Evolutionary conservation across 371 early-diverging fungal genomes (phyloP), one percentile per base, ranked within the genome.

Genomic region (Haplosporangium sp.): DNA sequence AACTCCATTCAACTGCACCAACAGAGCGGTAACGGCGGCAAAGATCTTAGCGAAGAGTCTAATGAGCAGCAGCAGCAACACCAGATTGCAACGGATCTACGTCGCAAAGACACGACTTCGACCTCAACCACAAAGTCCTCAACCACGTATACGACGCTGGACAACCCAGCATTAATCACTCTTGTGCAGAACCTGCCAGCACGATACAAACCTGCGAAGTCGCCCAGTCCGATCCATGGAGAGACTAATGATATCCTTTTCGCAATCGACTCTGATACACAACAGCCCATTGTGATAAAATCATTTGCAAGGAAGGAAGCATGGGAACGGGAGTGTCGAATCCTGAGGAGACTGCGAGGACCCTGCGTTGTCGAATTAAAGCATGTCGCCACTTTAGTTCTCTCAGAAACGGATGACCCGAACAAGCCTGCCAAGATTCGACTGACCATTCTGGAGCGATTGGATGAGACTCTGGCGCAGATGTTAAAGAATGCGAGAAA

Each of bases 401-500:
- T 77, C 41, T 67, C 72, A 14, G 77, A 77, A 45, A 70, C 77
- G 12, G 72, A 71, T 53, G 77, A 77, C 23, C 77, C 67, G 6
- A 71, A 64, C 65, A 67, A 71, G 10, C 72, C 77, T 6, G 71
- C 77, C 51, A 67, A 67, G 58, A 55, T 77, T 6, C 77, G 77
- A 3, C 13, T 77, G 54, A 64, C 68, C 7, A 67, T 77, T 18
- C 55, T 77, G 47, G 77, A 77, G 41, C 36, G 77, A 18, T 37
- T 77, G 59, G 77, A 77, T 23, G 77, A 77, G 46, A 77, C 77
- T 7, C 37, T 77, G 54, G 77, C 77, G 6, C 77, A 77, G 60
- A 77, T 77, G 77, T 38, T 77, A 21, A 77, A 77, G 68, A 77
- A 77, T 45, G 77, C 77, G 1, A 63, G 77, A 18, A 77, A 71